Evolutionary conservation across 1,284 basidiomycete species (phyloP), one percentile per base, ranked within the genome.

Genomic region (Melampsora allii-populina): DNA sequence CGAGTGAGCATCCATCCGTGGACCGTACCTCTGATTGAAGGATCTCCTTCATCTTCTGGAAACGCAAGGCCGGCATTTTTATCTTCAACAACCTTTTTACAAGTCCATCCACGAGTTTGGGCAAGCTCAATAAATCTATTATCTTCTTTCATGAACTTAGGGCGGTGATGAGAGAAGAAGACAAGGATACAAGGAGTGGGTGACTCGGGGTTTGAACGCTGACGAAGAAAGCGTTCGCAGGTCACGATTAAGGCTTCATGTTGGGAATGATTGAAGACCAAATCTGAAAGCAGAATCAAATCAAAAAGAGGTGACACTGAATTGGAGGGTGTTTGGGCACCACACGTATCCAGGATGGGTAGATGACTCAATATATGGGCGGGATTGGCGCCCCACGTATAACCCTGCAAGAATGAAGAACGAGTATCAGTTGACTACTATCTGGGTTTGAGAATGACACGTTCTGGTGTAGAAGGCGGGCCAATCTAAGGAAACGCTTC

Each of bases 181-280:
- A 72, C 68, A n/a, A 72, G 42, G 12, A 64, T n/a, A 36, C 45
- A 72, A 17, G 68, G 61, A 10, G 61, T 36, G 5, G 33, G 36
- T 42, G 42, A 48, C 24, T 45, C 36, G 19, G 24, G 24, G 2
- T 27, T 24, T 9, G 29, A n/a, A 14, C 29, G 19, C 9, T 9
- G n/a, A 21, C 29, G 24, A 10, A 72, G 50, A 58, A 33, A 48
- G 19, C 17, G 3, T 56, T 72, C 61, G n/a, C 60, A 72, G 6
- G 68, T 72, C 5, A 21, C 36, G 12, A 72, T 29, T 17, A 72
- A 50, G 17, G 68, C 45, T 5, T 56, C 7, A 56, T 72, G 68
- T 64, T 72, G 27, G 19, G 68, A 72, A 42, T 72, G 68, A 56
- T 72, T 72, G 36, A 72, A 72, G 21, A 72, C 61, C 39, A 72